Evolutionary conservation across 495 filamentous ascomycete species (phyloP), one percentile per base, ranked within the genome.

Genomic region (Corynascus novoguineensis): DNA sequence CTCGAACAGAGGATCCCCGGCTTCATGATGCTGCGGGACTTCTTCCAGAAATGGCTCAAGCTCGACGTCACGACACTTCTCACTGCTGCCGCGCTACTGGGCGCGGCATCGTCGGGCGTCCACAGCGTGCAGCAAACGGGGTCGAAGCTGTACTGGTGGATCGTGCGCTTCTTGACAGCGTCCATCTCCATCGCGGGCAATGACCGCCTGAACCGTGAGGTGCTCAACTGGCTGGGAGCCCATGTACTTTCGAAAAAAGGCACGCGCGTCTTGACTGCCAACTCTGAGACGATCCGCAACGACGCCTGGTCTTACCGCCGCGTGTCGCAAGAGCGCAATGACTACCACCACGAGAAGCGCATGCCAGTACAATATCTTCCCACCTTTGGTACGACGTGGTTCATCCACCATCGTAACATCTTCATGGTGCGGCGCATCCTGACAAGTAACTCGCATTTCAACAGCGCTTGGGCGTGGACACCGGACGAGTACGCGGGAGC

Each of bases 281-380:
- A 69, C 48, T 75, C 73, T 0, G 70, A 71, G 48, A 55, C 66
- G 17, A 58, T 73, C 24, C 60, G 67, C 27, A 66, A 59, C 45
- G 67, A 70, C 22, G 59, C 63, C n/a, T 65, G 53, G 49, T 34
- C 55, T 17, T 62, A 61, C 37, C 65, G 66, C 5, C 50, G 64
- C 35, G 61, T 70, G 12, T 41, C 24, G 8, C 62, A 67, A 38
- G 69, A 75, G 57, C 67, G 71, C 24, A 68, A 73, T 52, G 73
- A 71, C 25, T 64, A 64, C 47, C 56, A 74, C 32, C 71, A 72
- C 51, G 74, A 73, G 61, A 76, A 72, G 57, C 66, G 73, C 35
- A 55, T 70, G 22, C 69, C 73, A 12, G 67, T 78, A 15, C 71
- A 75, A 56, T 77, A 77, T 53, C 64, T 75, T 9, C 76, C 75